Base-by-base conservation (phyloP, 352 stramenopile genomes). In the Albugo laibachii region DNA sequence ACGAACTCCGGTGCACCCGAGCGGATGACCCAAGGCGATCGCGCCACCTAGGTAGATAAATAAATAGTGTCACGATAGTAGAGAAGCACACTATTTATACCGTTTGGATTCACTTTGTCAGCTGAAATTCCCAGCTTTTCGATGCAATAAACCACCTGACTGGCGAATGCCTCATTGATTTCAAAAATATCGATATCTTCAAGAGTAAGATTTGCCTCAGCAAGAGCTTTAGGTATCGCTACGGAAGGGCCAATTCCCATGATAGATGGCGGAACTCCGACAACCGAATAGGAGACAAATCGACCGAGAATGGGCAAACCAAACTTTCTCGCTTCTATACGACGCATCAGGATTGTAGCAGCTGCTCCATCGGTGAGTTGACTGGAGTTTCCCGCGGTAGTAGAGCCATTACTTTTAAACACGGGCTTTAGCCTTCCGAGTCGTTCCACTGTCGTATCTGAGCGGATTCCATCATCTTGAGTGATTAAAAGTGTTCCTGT, bases 141-240 rank as follows among this genome's bases (percentile, higher is more conserved):
- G 24, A 85, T 48, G 50, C 68, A 86, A 65, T 92, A 93, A 47
- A 74, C 61, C 1, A 80, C 77, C 63, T 87, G 78, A 54, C 72
- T 88, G 18, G 82, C 82, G 50, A 95, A 95, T 21, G 83, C 83
- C 57, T 95, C 83, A 59, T 95, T 95, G 53, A 95, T 83, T 63
- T 95, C 83, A 52, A 82, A 93, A 8, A 94, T 61, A 53, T 93
- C 83, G 44, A 95, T 87, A 54, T 95, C 63, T 49, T 74, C 63
- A 20, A 76, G 52, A 37, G 58, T 60, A 53, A 92, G 54, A 31
- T 52, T 52, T 14, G 79, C 74, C 57, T 85, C 80, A 46, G 79
- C 61, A 40, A 92, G 49, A 8, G 69, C 71, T 51, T 66, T 69
- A 11, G 76, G 79, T 50, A 93, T 93, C 18, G 82, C 82, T 20